Evolutionary conservation across 2,329 filamentous ascomycete species (phyloP), one percentile per base, ranked within the genome.

Genomic region (Curvularia sp.): DNA sequence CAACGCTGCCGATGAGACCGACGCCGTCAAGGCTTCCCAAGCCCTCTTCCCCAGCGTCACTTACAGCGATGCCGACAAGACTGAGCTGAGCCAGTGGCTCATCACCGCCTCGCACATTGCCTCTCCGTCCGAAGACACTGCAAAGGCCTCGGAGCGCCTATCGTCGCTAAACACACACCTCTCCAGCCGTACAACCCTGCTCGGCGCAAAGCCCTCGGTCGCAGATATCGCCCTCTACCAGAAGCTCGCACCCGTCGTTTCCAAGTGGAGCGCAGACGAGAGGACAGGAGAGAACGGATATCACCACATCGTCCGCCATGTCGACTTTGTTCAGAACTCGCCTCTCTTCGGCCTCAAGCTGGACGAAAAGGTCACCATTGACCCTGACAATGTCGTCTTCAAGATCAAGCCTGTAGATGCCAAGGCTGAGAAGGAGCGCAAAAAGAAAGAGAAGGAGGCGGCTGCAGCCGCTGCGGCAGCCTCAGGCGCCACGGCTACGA

Each of bases 271-370:
- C 2, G 80, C 89, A 47, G 93, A 97, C 81, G 87, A 97, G 84
- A 88, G 91, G 74, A 96, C 94, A 22, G 94, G 94, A 62, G 88
- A 96, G 81, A 85, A 92, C 64, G 94, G 94, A 61, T 89, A 90
- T 78, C 93, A 96, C 63, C 89, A 98, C 80, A 90, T 98, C 66
- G 91, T 97, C 57, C 91, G 94, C 66, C 90, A 92, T 77, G 80
- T 97, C 73, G 94, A 97, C 81, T 97, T 97, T 76, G 91, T 98
- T 64, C 94, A 98, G 83, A 96, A 96, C 82, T 89, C 91, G 47
- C 83, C 88, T 1, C 67, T 87, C 46, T 84, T 96, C 62, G 88
- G 84, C 18, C 83, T 97, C 60, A 85, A 86, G 61, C 81, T 97
- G 65, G 82, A 84, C 61, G 88, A 95, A 74, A 97, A 95, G 84